Conservation (phyloP, 1,284 basidiomycete species). For the Volvariella volvacea region DNA sequence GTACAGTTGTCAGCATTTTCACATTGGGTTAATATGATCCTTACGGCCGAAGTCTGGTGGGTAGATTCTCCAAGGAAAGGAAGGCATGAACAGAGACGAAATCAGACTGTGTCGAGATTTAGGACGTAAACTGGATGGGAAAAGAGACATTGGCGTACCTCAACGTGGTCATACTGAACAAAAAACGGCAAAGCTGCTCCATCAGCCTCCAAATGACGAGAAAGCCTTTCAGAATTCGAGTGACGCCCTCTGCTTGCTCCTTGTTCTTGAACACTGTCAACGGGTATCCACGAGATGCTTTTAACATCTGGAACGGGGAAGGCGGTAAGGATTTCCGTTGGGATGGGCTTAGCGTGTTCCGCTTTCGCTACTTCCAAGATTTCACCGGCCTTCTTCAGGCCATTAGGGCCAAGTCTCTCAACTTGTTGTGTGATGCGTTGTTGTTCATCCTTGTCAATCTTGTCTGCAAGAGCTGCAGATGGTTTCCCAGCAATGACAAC, state of each 20-base stretch:
- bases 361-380: slow-evolving; percentile 80
- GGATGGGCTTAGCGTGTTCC: slow-evolving; percentile 83
- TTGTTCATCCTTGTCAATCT: slow-evolving; percentile 81
- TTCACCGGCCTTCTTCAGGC: slow-evolving; percentile 67
- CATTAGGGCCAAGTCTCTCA: slow-evolving; percentile 69
- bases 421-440: slow-evolving; percentile 70
- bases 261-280: slow-evolving; percentile 72
- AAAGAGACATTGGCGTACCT: slow-evolving; percentile 42
- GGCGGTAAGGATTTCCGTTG: slow-evolving; percentile 68
- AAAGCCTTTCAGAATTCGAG: slow-evolving; percentile 33
- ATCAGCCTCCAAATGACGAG: slow-evolving; percentile 68
- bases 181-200: slow-evolving; percentile 76
- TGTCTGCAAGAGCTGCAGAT: slow-evolving; percentile 78
- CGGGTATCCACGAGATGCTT: slow-evolving; percentile 92
- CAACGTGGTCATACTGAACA: slow-evolving; percentile 85
- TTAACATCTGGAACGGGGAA: slow-evolving; percentile 88
- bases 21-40: slow-evolving; percentile 18
- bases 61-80: slow-evolving; percentile 70
- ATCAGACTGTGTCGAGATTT: slow-evolving; percentile 59
- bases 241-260: slow-evolving; percentile 35
- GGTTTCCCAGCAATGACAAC: slow-evolving; percentile 83
- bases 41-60: slow-evolving; percentile 71
- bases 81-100: slow-evolving; percentile 83
- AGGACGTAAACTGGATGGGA: slow-evolving; percentile 1
- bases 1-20: slow-evolving; percentile 7